Evolutionary conservation across 345 rosid genomes (phyloP).

Genomic region (Raphanus sativus): DNA sequence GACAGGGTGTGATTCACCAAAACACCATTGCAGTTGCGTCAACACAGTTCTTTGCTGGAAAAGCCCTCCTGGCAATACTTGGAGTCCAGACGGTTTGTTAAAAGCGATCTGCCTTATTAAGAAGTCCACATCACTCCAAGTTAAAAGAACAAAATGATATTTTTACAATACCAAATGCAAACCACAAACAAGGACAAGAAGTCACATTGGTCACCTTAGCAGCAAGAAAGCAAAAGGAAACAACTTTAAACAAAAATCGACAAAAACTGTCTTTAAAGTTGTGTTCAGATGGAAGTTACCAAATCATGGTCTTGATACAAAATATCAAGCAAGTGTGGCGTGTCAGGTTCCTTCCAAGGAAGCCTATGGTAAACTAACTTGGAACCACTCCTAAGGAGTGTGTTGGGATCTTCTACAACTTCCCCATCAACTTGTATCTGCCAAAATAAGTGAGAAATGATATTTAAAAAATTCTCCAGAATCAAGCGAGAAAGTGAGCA

Average conservation of each 20-base stretch:
- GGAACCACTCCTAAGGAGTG: slow-evolving; percentile 56
- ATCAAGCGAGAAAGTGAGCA: neutral
- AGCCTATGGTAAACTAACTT: slow-evolving; percentile 70
- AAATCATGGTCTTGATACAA: slow-evolving; percentile 71
- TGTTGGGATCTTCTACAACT: slow-evolving; percentile 56
- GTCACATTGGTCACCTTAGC: too few relatives aligned
- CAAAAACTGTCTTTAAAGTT: neutral
- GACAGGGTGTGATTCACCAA: slow-evolving; percentile 57
- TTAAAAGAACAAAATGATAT: neutral
- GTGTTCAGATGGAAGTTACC: slow-evolving; percentile 51
- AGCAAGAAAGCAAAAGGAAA: too few relatives aligned
- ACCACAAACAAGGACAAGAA: neutral
- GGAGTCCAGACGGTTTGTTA: slow-evolving; percentile 90
- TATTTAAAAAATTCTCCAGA: neutral
- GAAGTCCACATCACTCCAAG: slow-evolving; percentile 11
- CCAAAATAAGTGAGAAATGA: neutral
- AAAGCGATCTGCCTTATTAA: slow-evolving; percentile 62
- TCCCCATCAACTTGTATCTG: slow-evolving; percentile 66
- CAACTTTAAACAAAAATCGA: too few relatives aligned
- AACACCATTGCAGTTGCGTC: slow-evolving; percentile 73
- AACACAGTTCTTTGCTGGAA: slow-evolving; percentile 87
- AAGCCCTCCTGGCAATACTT: slow-evolving; percentile 92
- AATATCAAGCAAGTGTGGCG: slow-evolving; percentile 53
- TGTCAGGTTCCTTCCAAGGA: slow-evolving; percentile 90
- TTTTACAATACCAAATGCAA: neutral